Conservation (phyloP, 345 rosid species). For the Eutrema heterophyllum region DNA sequence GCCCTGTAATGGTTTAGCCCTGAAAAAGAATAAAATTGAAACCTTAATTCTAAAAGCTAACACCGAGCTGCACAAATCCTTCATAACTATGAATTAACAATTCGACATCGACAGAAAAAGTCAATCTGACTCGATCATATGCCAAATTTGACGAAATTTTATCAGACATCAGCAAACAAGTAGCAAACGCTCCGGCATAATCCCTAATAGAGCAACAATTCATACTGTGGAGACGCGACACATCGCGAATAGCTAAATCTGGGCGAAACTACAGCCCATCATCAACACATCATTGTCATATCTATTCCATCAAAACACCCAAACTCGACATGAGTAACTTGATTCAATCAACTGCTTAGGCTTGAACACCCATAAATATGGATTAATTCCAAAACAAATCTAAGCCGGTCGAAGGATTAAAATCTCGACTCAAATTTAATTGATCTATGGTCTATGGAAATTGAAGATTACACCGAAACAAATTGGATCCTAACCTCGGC, state of each 20-base stretch:
- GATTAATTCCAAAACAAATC: neutral
- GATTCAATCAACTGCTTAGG: neutral
- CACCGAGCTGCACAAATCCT: too few relatives aligned
- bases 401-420: neutral
- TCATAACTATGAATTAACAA: too few relatives aligned
- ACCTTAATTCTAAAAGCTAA: too few relatives aligned
- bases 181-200: neutral
- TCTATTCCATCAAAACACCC: neutral
- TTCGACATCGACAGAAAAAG: too few relatives aligned
- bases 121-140: too few relatives aligned
- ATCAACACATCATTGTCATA: neutral
- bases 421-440: constrained; percentile 4
- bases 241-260: neutral
- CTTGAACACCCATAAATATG: neutral
- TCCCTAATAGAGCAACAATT: neutral
- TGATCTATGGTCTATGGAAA: neutral
- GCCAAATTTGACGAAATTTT: too few relatives aligned
- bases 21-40: too few relatives aligned
- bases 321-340: constrained; percentile 6
- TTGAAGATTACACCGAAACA: neutral
- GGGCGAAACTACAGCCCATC: neutral
- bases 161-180: too few relatives aligned
- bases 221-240: neutral
- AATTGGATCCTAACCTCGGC: constrained; percentile 32
- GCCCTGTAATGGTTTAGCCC: too few relatives aligned